Evolutionary conservation across 768 basidiomycete genomes (phyloP), one percentile per base, ranked within the genome.

Genomic region (Hebeloma cylindrosporum): DNA sequence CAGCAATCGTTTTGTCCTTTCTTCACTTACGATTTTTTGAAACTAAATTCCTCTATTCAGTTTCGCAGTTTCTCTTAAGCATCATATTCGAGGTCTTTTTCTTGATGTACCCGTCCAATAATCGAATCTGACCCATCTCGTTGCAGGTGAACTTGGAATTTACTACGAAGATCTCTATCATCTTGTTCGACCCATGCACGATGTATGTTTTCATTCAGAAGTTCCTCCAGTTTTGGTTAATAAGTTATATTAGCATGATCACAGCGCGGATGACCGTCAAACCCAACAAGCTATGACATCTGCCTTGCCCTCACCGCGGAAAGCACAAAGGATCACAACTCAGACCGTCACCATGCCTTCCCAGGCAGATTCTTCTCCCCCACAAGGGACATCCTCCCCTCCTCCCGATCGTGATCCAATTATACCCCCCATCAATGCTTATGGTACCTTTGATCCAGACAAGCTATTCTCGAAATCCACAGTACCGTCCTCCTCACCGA

Each of bases 131-230:
- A 14, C 9, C 21, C 11, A 31, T 11, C 16, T 26, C 13, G 17
- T 20, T 32, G 3, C 45, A 78, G 78, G 78, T 1, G 82, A 82
- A 60, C 61, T 73, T 8, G 80, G 80, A 0, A 78, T 81, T 22
- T 80, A 79, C 48, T 82, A 79, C 50, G 75, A 80, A 48, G 82
- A 84, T 51, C 64, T 85, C 2, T 83, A 81, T 50, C 71, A 71
- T 29, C 64, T 82, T 3, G 68, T 83, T 29, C 66, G 69, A 18
- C 79, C 82, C 1, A 66, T 83, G 11, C 82, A 82, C 54, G 67
- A 75, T 18, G 78, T 80, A 46, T 35, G 69, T 52, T 17, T 34
- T 5, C 7, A 22, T 9, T 30, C 7, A 3, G 5, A 21, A 21
- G n/a, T 17, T 7, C 17, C 10, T 34, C 30, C 7, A 22, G 37